Evolutionary conservation across 106 monocot genomes (phyloP), one percentile per base, ranked within the genome.

Genomic region (Hemerocallis citrina): DNA sequence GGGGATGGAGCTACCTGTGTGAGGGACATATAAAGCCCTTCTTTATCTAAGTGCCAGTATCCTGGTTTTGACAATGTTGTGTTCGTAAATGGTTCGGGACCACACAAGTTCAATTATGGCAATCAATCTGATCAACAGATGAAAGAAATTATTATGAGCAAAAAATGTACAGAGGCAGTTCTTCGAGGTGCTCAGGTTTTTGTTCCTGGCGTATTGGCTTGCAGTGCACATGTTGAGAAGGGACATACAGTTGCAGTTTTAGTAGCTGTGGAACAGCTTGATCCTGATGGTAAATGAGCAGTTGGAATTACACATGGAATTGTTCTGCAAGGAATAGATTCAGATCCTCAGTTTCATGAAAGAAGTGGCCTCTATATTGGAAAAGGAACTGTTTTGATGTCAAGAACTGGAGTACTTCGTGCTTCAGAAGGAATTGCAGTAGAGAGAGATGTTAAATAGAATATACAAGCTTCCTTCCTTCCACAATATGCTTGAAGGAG

Each of bases 131-230:
- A 30, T 65, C 55, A 74, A 64, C 58, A 81, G 30, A 6, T 85
- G 15, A 98, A 92, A 67, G 96, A 98, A 75, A 64, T 98, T 23
- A 77, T 98, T 68, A 88, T 98, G 40, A 98, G 96, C 75, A 78
- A 91, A 20, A 98, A 92, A 71, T 98, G 96, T 74, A 91, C 85
- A 22, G 96, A 98, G 75, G 81, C 96, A 52, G 91, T 98, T 72
- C 96, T 91, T 70, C 78, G 96, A 79, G 96, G 96, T 52, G 96
- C 96, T 22, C 91, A 98, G 88, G 66, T 98, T 59, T 98, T 70
- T 82, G 91, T 92, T 22, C 96, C 96, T 48, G 96, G 96, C 61
- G 88, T 98, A 27, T 77, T 88, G 69, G 96, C 96, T 64, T 98
- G 96, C 64, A 98, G 98, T 80, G 17, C 81, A 41, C 98, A 92